Evolutionary conservation across 2,329 filamentous ascomycete species (phyloP).

Genomic region (Epichloe typhina): DNA sequence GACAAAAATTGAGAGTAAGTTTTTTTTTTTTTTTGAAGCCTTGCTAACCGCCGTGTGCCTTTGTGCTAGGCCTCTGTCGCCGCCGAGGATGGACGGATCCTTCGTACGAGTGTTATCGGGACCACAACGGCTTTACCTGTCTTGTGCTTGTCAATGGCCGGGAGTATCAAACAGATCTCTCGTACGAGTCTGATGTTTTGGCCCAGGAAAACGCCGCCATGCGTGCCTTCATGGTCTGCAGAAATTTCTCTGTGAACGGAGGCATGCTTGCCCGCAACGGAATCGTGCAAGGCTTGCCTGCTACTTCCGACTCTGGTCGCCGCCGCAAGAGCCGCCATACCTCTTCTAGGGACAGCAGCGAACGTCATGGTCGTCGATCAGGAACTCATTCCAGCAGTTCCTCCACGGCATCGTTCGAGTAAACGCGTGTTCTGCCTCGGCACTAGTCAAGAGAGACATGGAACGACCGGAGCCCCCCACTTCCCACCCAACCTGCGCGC

Average conservation of each 20-base stretch:
- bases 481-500: background rate
- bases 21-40: background rate
- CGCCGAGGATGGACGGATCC: constrained; percentile 90
- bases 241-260: constrained; percentile 93
- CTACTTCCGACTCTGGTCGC: constrained; percentile 32
- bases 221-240: constrained; percentile 93
- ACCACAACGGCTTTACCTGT: constrained; percentile 67
- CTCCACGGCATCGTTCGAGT: constrained; percentile 47
- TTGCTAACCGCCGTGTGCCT: background rate
- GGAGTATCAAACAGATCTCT: constrained; percentile 84
- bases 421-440: constrained; percentile 13
- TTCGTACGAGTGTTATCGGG: constrained; percentile 70
- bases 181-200: constrained; percentile 68
- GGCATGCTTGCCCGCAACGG: constrained; percentile 69
- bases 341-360: constrained; percentile 32
- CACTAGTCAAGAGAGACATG: background rate
- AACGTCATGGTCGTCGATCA: constrained; percentile 34
- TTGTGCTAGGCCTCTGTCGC: constrained; percentile 68
- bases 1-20: background rate
- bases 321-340: constrained; percentile 39
- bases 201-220: constrained; percentile 91
- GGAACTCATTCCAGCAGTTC: constrained; percentile 50
- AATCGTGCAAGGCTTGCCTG: constrained; percentile 53
- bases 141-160: constrained; percentile 91
- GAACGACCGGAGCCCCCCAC: background rate